Evolutionary conservation across 305 asterid species (phyloP).

Genomic region (Fraxinus greggii): DNA sequence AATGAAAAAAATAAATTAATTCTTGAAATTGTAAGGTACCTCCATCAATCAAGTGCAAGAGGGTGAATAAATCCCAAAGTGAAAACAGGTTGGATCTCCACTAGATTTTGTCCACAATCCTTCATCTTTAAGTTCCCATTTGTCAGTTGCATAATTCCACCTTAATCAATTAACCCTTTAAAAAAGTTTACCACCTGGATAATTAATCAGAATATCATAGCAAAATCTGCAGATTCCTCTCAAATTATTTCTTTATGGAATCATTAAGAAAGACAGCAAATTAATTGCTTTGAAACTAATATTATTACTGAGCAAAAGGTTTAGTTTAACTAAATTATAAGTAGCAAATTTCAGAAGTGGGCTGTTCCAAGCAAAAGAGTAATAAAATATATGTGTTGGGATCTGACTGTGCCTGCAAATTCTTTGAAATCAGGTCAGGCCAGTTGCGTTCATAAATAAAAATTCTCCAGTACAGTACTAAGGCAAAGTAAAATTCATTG

Average conservation of each 20-base stretch:
- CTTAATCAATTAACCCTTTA: constrained; percentile 21
- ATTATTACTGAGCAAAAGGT: neutral
- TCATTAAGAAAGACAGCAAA: neutral
- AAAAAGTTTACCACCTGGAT: constrained; percentile 1
- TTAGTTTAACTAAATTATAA: neutral
- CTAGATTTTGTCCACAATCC: constrained; percentile 17
- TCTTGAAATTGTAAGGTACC: neutral
- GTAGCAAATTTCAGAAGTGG: neutral
- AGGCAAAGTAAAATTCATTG: neutral
- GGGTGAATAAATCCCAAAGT: neutral
- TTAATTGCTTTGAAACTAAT: neutral
- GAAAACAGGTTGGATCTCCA: neutral
- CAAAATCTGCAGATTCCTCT: constrained; percentile 44
- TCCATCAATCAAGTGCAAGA: neutral
- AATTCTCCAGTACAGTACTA: neutral
- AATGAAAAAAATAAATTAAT: too few species aligned
- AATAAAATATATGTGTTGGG: neutral
- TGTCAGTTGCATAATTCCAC: constrained; percentile 43
- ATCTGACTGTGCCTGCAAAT: neutral
- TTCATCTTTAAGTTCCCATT: constrained; percentile 41
- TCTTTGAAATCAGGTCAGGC: neutral
- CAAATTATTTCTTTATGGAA: constrained; percentile 22
- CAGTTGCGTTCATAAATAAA: neutral
- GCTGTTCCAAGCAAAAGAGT: neutral
- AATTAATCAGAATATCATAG: constrained; percentile 40